Conservation (phyloP, 1,284 basidiomycete species). For the Moniliella sp. region DNA sequence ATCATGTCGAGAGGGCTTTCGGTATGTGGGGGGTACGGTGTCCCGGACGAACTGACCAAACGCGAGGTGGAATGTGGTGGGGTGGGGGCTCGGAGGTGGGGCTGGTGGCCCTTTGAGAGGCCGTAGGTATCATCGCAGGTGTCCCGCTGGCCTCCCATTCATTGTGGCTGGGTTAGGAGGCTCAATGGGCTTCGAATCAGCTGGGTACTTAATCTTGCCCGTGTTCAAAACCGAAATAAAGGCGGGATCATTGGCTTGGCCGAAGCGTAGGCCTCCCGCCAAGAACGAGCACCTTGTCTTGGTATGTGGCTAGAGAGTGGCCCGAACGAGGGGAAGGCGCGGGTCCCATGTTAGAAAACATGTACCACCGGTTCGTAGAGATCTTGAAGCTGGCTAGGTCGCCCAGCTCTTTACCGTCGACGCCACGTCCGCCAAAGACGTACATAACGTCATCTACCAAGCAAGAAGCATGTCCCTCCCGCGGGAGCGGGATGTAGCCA, state of each 20-base stretch:
- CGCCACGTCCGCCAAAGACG: constrained; percentile 84
- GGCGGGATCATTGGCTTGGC: constrained; percentile 56
- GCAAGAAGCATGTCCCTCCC: constrained; percentile 86
- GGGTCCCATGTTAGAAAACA: constrained; percentile 98
- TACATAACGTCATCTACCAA: constrained; percentile 95
- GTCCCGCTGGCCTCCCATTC: no score
- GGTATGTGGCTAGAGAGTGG: constrained; percentile 77
- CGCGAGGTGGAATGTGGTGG: no score
- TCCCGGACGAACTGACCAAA: no score
- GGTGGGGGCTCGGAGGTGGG: no score
- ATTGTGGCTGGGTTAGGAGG: no score
- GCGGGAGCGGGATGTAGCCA: constrained; percentile 81
- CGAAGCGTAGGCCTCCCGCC: constrained; percentile 70
- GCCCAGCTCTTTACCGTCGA: constrained; percentile 83
- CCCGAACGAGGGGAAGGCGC: constrained; percentile 71
- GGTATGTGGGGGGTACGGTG: no score
- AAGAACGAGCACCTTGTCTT: constrained; percentile 68
- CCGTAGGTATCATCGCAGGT: no score
- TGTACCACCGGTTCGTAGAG: constrained; percentile 73
- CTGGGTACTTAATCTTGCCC: constrained; percentile 32
- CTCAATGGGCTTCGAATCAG: no score
- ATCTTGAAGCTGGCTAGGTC: constrained; percentile 94
- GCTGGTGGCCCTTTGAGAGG: no score
- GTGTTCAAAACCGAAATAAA: constrained; percentile 49
- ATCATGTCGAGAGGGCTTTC: no score